Base-by-base conservation (phyloP, 164 flowering plant genomes). In the Piper longum region DNA sequence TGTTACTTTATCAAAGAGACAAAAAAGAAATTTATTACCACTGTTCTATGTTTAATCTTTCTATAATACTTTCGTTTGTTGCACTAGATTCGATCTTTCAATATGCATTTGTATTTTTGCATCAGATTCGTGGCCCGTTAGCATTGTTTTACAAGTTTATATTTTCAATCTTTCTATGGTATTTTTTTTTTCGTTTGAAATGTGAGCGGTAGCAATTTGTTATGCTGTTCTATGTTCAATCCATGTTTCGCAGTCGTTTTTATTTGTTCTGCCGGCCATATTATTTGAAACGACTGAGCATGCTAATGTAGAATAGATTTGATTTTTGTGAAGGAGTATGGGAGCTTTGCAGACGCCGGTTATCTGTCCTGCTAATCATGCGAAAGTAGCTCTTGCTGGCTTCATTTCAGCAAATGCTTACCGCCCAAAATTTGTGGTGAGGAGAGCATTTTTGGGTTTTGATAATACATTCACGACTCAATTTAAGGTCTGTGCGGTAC, bases 261-360 rank as follows among this genome's bases (percentile, higher is more conserved):
- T 4, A 7, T 19, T 26, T 26, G 36, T 26, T 26, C 17, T 16
- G 16, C 19, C 16, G 39, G 3, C 2, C 17, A 56, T 56, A 56
- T 56, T 56, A 3, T 4, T 26, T 56, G 59, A 3, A 48, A 48
- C 14, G 52, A 48, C 52, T 48, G 14, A 48, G 9, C 14, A 8
- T 9, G 14, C 52, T 48, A 2, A 48, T 48, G 9, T 48, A 48
- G 8, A 48, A 48, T 12, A 48, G 3, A 8, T 14, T 48, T 11
- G 48, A 44, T 48, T 48, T 5, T 14, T 3, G 52, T 9, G 26
- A 6, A 41, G 9, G 12, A 57, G 8, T 57, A 91, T 89, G 96
- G 83, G 72, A 54, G 77, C 83, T 61, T 56, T 92, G 60, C 93
- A 83, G 67, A 95, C 91, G 69, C 87, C 95, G 2, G 88, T 89